These are phyloP conservation scores for Peronospora farinosa DNA, from an alignment of 352 stramenopile species.

Conservation along the genomic window DNA sequence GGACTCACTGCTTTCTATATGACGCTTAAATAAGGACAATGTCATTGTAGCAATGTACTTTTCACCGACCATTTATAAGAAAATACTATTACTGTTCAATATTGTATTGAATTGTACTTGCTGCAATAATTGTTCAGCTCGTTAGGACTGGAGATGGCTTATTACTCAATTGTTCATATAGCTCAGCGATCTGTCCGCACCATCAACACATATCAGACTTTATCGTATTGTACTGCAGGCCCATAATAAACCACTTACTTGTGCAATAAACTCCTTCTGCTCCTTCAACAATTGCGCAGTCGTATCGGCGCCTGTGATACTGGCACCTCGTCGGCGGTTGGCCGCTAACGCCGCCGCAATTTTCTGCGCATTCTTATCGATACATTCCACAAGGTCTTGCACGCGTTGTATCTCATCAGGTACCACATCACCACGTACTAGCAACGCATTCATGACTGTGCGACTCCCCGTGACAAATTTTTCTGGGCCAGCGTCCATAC, in stretches of 20 bases:
- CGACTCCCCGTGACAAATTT: slow-evolving; percentile 30
- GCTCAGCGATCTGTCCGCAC: slow-evolving; percentile 27
- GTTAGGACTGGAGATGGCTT: slow-evolving; percentile 13
- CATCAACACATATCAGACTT: not conserved
- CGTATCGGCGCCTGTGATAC: slow-evolving; percentile 20
- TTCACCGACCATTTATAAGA: too few species aligned
- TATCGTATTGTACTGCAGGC: not conserved
- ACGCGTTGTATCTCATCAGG: slow-evolving; percentile 46
- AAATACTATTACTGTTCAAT: too few species aligned
- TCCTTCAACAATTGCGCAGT: slow-evolving; percentile 54
- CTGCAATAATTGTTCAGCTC: not conserved
- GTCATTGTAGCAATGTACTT: too few species aligned
- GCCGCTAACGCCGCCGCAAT: slow-evolving; percentile 49
- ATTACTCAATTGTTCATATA: slow-evolving; percentile 37
- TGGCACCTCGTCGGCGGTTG: slow-evolving; percentile 26
- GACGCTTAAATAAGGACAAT: too few species aligned
- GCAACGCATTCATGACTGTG: slow-evolving; percentile 33
- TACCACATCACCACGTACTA: slow-evolving; percentile 17
- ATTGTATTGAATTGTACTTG: too few species aligned
- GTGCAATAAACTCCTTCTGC: slow-evolving; percentile 42
- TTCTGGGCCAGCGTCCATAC: slow-evolving; percentile 1
- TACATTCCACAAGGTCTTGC: slow-evolving; percentile 59
- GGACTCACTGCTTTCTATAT: too few species aligned
- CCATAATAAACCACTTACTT: slow-evolving; percentile 16
- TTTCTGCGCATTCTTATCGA: slow-evolving; percentile 67